phyloP scores from a whole-genome alignment of 1,284 basidiomycete genomes.

The Phylloporus sp. region DNA sequence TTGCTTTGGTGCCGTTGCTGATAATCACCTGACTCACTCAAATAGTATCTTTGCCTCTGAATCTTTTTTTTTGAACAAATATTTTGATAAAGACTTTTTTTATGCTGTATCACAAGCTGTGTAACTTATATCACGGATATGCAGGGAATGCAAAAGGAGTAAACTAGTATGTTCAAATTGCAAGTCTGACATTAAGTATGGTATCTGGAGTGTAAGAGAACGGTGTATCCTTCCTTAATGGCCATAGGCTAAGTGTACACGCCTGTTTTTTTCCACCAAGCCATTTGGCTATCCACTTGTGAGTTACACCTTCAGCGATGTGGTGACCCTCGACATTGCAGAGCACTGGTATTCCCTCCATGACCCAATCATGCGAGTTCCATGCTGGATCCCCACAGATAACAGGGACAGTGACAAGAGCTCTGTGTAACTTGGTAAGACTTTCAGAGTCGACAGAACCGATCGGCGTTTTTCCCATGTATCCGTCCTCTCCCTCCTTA shows the following conservation, averaged over 20 bases:
- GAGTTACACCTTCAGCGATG: conserved; percentile 41
- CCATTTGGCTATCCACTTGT: conserved; percentile 39
- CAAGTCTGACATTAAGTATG: too few relatives aligned
- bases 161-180: too few relatives aligned
- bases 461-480: conserved; percentile 31
- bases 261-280: conserved; percentile 35
- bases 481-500: conserved; percentile 39
- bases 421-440: conserved; percentile 35
- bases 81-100: too few relatives aligned
- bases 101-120: neutral
- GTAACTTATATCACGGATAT: neutral
- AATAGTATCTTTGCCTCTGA: too few relatives aligned
- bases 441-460: conserved; percentile 39
- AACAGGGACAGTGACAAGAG: conserved; percentile 36
- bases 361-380: conserved; percentile 41
- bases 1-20: too few relatives aligned
- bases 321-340: conserved; percentile 37
- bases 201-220: too few relatives aligned
- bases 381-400: conserved; percentile 38
- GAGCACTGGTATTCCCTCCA: conserved; percentile 40
- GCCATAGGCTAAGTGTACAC: conserved; percentile 7
- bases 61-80: too few relatives aligned
- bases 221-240: too few relatives aligned
- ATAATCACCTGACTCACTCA: too few relatives aligned
- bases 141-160: too few relatives aligned